Base-by-base conservation (phyloP, 768 basidiomycete genomes). In the Agaricus sinodeliciosus region DNA sequence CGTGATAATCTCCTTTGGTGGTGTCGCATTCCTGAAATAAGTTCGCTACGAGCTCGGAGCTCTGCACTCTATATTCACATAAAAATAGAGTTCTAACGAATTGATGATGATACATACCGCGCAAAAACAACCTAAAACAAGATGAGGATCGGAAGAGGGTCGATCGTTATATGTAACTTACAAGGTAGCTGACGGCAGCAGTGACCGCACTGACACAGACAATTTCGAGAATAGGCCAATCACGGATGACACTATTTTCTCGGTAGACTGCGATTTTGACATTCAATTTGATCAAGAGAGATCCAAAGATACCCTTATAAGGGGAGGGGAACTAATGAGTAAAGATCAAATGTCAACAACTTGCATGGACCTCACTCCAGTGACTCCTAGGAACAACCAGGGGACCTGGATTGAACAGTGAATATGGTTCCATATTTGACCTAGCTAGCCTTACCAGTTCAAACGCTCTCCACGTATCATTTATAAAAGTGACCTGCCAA, bases 11-110 rank as follows among this genome's bases (percentile, higher is more conserved):
- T 6, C 76, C 76, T 60, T 80, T 84, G 4, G 68, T 67, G 8
- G 82, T 68, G 61, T 86, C 82, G 62, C 92, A 94, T 66, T 93
- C 90, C 58, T 84, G 82, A 66, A 93, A 87, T 11, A 93, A 77
- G 59, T 86, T 87, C 9, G 87, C 81, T 6, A 94, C 91, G 18
- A 93, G 73, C 63, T 92, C 89, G 0, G 89, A 90, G 1, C 84
- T 74, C 62, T 85, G 85, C 4, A 82, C 86, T 43, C 85, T 83
- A 51, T 5, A 39, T 28, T 48, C 16, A 31, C 15, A 16, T 46
- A 35, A 65, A 43, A 44, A 41, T n/a, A 12, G 18, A 6, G 25
- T 19, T 12, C 8, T 43, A 9, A 13, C 51, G 25, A 34, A 26
- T 9, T 36, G 43, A 41, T 18, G 15, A 7, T 9, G 22, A 9